Conservation (phyloP, 192 early-diverging fungal species). For the Linnemannia elongata region DNA sequence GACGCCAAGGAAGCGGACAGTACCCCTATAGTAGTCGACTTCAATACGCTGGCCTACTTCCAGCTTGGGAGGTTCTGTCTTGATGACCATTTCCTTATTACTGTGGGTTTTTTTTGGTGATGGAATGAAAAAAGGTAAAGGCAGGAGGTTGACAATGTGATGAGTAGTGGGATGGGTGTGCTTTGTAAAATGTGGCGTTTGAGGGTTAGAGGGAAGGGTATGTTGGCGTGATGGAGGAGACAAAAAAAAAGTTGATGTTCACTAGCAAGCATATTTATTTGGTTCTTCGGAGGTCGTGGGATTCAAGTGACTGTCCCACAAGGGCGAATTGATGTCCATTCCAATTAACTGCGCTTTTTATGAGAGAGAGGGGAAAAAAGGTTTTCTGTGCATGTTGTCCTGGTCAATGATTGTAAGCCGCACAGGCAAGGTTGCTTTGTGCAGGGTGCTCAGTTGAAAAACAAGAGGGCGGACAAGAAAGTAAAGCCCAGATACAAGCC, state of each 20-base stretch:
- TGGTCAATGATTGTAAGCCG: not conserved
- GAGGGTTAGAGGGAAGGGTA: not conserved
- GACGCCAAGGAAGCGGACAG: conserved; percentile 64
- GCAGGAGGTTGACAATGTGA: no score
- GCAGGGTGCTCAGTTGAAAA: no score
- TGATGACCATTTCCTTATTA: not conserved
- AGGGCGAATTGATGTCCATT: conserved; percentile 4
- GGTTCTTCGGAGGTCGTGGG: not conserved
- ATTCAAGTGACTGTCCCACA: not conserved
- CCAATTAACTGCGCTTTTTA: not conserved
- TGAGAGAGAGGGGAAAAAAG: not conserved
- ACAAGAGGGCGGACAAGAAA: no score
- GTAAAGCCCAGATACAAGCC: no score
- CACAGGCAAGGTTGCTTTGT: not conserved
- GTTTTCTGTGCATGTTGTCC: not conserved
- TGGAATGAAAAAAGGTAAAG: not conserved
- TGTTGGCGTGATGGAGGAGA: not conserved
- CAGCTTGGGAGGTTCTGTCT: not conserved
- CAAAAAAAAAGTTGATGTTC: not conserved
- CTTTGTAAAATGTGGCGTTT: not conserved
- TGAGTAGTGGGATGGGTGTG: not conserved
- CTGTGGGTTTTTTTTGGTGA: not conserved
- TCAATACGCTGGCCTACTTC: conserved; percentile 61
- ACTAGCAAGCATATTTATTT: not conserved
- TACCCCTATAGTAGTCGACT: conserved; percentile 56